phyloP scores from a whole-genome alignment of 495 filamentous ascomycete genomes.

The Xylaria scruposa region DNA sequence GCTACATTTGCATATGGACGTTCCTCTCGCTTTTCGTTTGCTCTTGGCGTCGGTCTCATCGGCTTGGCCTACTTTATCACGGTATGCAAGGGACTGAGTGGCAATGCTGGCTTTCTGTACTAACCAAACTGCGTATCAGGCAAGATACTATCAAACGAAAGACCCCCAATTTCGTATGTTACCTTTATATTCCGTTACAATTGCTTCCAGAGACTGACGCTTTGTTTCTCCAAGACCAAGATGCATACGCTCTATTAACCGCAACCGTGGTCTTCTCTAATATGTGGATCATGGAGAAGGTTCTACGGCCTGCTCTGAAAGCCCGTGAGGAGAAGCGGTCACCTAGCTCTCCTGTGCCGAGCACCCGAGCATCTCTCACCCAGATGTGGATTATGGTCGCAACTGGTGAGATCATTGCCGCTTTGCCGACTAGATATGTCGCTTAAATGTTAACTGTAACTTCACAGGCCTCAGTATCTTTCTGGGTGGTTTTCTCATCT shows the following conservation, averaged over 20 bases:
- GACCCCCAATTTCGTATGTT: constrained; percentile 76
- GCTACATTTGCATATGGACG: constrained; percentile 81
- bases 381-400: constrained; percentile 67
- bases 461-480: constrained; percentile 73
- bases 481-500: constrained; percentile 82
- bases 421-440: background rate
- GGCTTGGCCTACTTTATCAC: constrained; percentile 80
- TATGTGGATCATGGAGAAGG: constrained; percentile 90
- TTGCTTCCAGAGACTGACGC: background rate
- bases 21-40: constrained; percentile 57
- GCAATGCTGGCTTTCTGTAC: constrained; percentile 14
- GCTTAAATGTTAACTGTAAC: background rate
- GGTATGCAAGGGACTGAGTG: constrained; percentile 38
- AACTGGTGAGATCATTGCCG: constrained; percentile 41
- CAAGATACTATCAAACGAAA: constrained; percentile 93
- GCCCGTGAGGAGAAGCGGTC: constrained; percentile 54
- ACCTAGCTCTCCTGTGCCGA: constrained; percentile 54
- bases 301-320: constrained; percentile 66
- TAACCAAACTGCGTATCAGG: constrained; percentile 41
- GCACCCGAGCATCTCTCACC: constrained; percentile 75
- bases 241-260: constrained; percentile 84
- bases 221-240: constrained; percentile 62
- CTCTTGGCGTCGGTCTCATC: constrained; percentile 67
- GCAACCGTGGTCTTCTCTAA: constrained; percentile 75
- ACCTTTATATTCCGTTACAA: too few species aligned